A percentile compares a stretch with the other conserved stretches of the same genome.
These are phyloP conservation scores for Scortechinia acanthostroma DNA, from an alignment of 2,329 filamentous ascomycete genomes.

Conservation along the genomic window DNA sequence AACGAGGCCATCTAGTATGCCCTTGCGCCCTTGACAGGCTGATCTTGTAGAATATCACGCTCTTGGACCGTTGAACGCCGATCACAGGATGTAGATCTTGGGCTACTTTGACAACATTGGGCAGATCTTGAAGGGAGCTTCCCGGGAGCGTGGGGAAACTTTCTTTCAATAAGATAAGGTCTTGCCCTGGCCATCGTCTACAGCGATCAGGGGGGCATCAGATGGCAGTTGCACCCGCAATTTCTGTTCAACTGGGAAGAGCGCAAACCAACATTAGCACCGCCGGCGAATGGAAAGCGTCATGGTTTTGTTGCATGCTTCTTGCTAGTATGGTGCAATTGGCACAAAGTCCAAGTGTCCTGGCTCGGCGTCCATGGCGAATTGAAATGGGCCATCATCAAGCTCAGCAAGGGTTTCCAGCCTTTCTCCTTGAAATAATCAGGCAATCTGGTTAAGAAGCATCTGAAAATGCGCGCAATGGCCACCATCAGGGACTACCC, in stretches of 20 bases:
- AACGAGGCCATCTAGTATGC: conserved; percentile 8
- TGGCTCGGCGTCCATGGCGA: conserved; percentile 10
- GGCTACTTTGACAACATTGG: not conserved
- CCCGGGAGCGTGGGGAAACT: not conserved
- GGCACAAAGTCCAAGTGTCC: conserved; percentile 16
- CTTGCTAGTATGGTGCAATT: conserved; percentile 8
- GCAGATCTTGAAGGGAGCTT: not conserved
- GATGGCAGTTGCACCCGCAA: not conserved
- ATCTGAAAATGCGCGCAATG: not conserved
- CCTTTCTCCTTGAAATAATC: conserved; percentile 15
- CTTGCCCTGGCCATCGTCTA: not conserved
- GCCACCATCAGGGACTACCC: not conserved
- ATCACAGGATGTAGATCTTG: not conserved
- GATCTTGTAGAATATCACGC: conserved; percentile 14
- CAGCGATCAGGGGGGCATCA: not conserved
- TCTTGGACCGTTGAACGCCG: conserved; percentile 9
- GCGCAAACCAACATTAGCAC: not conserved
- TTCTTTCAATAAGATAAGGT: not conserved
- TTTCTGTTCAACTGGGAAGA: not conserved
- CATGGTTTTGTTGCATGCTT: conserved; percentile 18
- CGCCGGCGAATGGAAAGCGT: not conserved
- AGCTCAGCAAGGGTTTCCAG: conserved; percentile 17
- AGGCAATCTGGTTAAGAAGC: conserved; percentile 9
- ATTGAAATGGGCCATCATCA: conserved; percentile 16
- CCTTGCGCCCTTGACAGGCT: conserved; percentile 13